Percentiles rank a stretch among this genome's conserved stretches.
Conservation (phyloP, 129 eudicot species). For the Saussurea involucrata region DNA sequence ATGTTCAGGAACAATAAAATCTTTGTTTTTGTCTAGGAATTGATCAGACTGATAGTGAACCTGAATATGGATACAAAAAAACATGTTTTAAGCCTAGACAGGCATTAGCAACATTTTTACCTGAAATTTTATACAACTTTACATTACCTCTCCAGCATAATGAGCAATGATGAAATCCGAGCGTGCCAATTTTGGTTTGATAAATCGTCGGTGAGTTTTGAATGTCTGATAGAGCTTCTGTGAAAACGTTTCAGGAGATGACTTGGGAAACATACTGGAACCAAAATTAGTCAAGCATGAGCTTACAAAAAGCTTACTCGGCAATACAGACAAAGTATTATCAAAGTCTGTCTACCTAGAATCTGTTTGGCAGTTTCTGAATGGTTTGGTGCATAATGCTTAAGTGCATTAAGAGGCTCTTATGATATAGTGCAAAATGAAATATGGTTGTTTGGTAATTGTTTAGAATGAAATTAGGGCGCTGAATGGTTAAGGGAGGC, state of each 20-base stretch:
- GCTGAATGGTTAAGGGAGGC: too few relatives aligned
- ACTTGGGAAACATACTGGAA: constrained; percentile 98
- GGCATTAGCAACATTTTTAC: constrained; percentile 6
- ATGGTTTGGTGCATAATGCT: too few relatives aligned
- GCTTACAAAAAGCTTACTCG: constrained; percentile 11
- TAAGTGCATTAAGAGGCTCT: too few relatives aligned
- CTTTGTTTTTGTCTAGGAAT: constrained; percentile 93
- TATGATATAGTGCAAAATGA: too few relatives aligned
- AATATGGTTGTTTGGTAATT: too few relatives aligned
- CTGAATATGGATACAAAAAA: constrained; percentile 35
- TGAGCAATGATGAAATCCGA: constrained; percentile 92
- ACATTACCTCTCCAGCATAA: constrained; percentile 95
- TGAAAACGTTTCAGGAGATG: constrained; percentile 90
- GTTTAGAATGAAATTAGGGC: too few relatives aligned
- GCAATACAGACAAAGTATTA: constrained; percentile 8
- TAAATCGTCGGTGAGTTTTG: constrained; percentile 63
- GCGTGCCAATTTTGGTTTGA: constrained; percentile 90
- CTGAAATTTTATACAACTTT: neutral
- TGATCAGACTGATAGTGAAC: constrained; percentile 87
- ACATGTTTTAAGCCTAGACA: constrained; percentile 9
- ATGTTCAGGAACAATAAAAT: constrained; percentile 92
- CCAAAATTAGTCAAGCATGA: constrained; percentile 18
- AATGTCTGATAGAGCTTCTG: constrained; percentile 94
- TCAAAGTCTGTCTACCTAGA: neutral
- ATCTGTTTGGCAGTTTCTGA: too few relatives aligned